phyloP scores from a whole-genome alignment of 495 filamentous ascomycete species.

The Hypoxylon trugodes region DNA sequence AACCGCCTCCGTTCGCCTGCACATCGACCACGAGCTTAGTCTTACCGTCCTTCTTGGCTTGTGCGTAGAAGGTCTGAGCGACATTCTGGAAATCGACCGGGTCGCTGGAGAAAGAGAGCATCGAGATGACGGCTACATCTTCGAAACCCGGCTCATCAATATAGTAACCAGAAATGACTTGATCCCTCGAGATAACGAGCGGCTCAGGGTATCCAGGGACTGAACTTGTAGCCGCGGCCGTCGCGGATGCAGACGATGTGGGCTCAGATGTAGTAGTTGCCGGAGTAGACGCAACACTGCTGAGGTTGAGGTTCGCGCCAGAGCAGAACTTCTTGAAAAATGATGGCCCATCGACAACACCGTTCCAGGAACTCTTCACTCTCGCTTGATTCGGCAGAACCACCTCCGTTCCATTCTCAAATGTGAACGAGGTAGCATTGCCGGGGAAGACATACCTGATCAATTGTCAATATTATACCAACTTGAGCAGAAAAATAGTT shows the following conservation, averaged over 20 bases:
- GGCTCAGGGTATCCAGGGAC: constrained; percentile 60
- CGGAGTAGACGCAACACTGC: constrained; percentile 10
- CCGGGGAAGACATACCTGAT: constrained; percentile 51
- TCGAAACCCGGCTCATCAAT: constrained; percentile 54
- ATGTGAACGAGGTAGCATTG: constrained; percentile 50
- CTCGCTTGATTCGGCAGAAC: constrained; percentile 49
- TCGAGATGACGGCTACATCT: constrained; percentile 53
- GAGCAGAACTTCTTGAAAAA: constrained; percentile 50
- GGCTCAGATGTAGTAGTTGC: constrained; percentile 32
- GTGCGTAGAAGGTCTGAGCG: constrained; percentile 52
- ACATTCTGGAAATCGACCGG: constrained; percentile 51
- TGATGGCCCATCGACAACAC: constrained; percentile 49
- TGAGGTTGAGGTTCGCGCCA: constrained; percentile 33
- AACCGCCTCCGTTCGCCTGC: constrained; percentile 61
- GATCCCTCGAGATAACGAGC: constrained; percentile 51
- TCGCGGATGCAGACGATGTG: constrained; percentile 22
- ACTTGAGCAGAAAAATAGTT: not conserved
- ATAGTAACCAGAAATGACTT: constrained; percentile 60
- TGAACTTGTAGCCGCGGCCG: constrained; percentile 23
- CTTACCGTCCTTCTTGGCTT: constrained; percentile 50
- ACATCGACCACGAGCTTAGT: constrained; percentile 64
- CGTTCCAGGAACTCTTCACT: constrained; percentile 44
- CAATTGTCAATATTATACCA: not conserved
- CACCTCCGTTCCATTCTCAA: constrained; percentile 51
- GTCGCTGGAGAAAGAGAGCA: constrained; percentile 38